Evolutionary conservation across 1,284 basidiomycete genomes (phyloP).

Genomic region (Ganoderma lucidum): DNA sequence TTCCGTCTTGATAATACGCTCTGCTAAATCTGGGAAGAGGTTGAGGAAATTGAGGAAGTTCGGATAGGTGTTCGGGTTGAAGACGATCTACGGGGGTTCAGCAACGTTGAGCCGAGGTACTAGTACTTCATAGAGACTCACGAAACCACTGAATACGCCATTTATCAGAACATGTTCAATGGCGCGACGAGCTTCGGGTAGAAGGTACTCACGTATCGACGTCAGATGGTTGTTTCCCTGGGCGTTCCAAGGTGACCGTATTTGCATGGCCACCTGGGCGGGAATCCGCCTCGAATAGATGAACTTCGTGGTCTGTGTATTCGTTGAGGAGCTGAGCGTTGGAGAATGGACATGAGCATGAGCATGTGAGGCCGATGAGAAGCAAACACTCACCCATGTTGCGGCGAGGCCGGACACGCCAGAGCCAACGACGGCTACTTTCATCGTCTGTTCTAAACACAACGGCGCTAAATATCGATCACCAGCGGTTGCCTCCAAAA

Average conservation of each 20-base stretch:
- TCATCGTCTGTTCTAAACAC: constrained; percentile 49
- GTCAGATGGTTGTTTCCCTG: constrained; percentile 51
- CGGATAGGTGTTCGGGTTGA: constrained; percentile 83
- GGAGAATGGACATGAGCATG: neutral
- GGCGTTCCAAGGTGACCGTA: constrained; percentile 66
- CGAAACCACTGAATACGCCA: constrained; percentile 54
- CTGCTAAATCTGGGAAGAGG: constrained; percentile 54
- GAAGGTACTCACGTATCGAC: constrained; percentile 71
- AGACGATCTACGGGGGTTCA: constrained; percentile 67
- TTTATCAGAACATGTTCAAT: neutral
- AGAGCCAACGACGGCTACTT: constrained; percentile 81
- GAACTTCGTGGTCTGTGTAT: constrained; percentile 80
- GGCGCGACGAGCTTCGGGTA: neutral
- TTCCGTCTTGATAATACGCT: constrained; percentile 61
- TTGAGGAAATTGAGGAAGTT: constrained; percentile 81
- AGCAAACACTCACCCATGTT: constrained; percentile 63
- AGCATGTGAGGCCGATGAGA: neutral
- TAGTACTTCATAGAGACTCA: constrained; percentile 40
- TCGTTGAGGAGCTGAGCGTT: constrained; percentile 71
- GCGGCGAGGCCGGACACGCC: constrained; percentile 83
- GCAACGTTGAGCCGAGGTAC: neutral
- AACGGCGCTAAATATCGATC: neutral
- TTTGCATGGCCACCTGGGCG: constrained; percentile 85
- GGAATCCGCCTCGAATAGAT: constrained; percentile 77
- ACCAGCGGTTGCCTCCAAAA: neutral